Evolutionary conservation across 805 yeast genomes (phyloP).

Genomic region (Candida bentonensis): DNA sequence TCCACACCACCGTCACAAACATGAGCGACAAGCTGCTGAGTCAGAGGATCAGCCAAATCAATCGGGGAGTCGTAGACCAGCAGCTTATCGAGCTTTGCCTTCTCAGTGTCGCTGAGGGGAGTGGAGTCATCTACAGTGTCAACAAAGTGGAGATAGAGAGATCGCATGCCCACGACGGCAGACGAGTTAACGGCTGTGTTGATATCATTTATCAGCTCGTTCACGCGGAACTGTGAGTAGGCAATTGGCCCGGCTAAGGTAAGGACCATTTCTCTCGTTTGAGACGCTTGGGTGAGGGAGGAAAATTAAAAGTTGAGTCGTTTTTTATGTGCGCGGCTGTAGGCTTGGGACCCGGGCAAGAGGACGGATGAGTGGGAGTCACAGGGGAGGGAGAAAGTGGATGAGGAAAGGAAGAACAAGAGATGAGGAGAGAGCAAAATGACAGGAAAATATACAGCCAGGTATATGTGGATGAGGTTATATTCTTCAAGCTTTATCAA

Average conservation of each 20-base stretch:
- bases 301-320: no score
- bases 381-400: not conserved
- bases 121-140: constrained; percentile 32
- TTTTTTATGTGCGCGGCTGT: no score
- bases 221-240: constrained; percentile 72
- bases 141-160: constrained; percentile 72
- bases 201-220: constrained; percentile 56
- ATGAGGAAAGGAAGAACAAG: no score
- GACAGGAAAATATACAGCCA: no score
- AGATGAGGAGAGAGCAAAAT: no score
- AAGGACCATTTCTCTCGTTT: constrained; percentile 23
- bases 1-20: constrained; percentile 18
- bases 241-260: constrained; percentile 82
- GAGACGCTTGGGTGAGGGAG: not conserved
- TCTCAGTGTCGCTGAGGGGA: constrained; percentile 15
- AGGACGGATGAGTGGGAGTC: not conserved
- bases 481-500: no score
- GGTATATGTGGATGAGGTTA: no score
- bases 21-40: constrained; percentile 27
- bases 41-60: constrained; percentile 36
- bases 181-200: constrained; percentile 55
- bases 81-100: constrained; percentile 36
- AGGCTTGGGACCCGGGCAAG: not conserved
- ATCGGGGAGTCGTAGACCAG: constrained; percentile 62
- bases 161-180: constrained; percentile 53